These are phyloP conservation scores for Calophaca sinica DNA, from an alignment of 306 rosid species.

Conservation along the genomic window DNA sequence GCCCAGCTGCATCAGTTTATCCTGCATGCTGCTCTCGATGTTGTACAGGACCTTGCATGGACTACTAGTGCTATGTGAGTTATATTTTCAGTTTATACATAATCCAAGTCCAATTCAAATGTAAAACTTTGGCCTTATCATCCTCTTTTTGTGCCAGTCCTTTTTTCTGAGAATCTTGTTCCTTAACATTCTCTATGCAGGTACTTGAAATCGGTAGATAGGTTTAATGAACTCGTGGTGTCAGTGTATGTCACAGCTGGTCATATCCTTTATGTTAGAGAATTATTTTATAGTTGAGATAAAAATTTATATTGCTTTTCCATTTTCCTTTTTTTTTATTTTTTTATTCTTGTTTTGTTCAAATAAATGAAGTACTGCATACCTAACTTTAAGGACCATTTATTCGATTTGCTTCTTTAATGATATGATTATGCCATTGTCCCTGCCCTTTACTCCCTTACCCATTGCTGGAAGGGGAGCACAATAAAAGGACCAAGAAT, in stretches of 20 bases:
- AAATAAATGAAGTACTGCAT: conserved; percentile 12
- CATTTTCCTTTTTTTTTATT: not conserved
- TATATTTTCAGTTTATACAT: not conserved
- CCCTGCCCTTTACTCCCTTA: conserved; percentile 31
- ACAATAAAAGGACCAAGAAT: conserved; percentile 14
- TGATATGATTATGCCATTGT: conserved; percentile 14
- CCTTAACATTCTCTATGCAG: conserved; percentile 60
- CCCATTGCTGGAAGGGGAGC: conserved; percentile 4
- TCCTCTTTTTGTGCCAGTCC: conserved; percentile 3
- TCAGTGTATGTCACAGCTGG: conserved; percentile 97
- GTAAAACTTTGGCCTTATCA: not conserved
- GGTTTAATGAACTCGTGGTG: conserved; percentile 90
- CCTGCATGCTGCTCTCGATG: conserved; percentile 91
- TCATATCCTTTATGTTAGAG: conserved; percentile 76
- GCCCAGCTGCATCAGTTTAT: conserved; percentile 98
- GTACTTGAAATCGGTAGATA: conserved; percentile 92
- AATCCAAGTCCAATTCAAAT: not conserved
- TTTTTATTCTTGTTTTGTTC: conserved; percentile 19
- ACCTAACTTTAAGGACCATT: conserved; percentile 21
- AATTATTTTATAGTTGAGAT: conserved; percentile 25
- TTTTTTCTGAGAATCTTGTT: conserved; percentile 24
- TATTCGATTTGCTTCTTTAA: not conserved
- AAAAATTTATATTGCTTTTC: not conserved
- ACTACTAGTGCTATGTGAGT: conserved; percentile 97
- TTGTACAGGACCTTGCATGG: conserved; percentile 99